Conservation (phyloP, 2,329 filamentous ascomycete species). For the Hypocreales sp. region DNA sequence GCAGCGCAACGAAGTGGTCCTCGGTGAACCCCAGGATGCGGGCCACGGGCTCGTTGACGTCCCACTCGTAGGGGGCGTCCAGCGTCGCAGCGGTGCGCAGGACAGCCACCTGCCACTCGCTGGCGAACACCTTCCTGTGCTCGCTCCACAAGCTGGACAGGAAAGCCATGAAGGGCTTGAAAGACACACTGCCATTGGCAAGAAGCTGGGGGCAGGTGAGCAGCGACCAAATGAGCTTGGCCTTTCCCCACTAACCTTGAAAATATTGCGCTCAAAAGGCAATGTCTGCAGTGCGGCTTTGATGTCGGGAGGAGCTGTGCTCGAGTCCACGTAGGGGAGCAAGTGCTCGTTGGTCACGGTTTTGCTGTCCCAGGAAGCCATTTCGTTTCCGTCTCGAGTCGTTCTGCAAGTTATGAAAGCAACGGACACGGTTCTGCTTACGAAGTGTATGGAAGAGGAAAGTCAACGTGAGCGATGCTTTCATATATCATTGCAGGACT, state of each 20-base stretch:
- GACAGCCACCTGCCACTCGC: background rate
- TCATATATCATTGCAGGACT: no score
- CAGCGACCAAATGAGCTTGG: no score
- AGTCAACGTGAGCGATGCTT: no score
- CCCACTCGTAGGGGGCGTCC: background rate
- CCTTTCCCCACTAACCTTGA: background rate
- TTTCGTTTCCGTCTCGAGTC: no score
- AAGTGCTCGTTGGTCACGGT: background rate
- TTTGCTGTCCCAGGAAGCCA: background rate
- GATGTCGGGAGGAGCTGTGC: background rate
- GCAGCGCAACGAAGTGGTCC: background rate
- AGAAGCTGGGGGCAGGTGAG: background rate
- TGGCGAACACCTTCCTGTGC: background rate
- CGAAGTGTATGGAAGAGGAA: no score
- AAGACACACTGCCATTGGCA: background rate
- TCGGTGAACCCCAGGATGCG: background rate
- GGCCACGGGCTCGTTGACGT: background rate
- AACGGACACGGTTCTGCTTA: no score
- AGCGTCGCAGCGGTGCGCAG: background rate
- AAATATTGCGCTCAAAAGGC: background rate
- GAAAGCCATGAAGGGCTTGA: background rate
- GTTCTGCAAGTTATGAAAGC: no score
- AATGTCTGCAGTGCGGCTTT: background rate
- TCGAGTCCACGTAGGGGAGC: background rate
- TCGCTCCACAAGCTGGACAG: background rate